Percentiles rank a stretch among this genome's conserved stretches.
These are phyloP conservation scores for Russula griseocarnosa DNA, from an alignment of 768 basidiomycete species.

Conservation along the genomic window DNA sequence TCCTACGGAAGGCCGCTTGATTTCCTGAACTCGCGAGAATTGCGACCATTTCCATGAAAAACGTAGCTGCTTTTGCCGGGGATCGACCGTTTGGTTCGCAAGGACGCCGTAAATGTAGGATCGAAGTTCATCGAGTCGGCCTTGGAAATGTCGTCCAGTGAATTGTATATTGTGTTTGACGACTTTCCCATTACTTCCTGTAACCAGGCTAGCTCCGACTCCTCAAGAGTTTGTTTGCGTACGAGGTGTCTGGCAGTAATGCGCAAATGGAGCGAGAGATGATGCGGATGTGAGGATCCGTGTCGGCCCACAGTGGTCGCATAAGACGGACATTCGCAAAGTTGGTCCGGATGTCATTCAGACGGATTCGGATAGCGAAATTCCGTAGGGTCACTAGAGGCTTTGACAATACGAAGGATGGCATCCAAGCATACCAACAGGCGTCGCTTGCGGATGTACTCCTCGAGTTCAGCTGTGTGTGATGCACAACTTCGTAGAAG, in stretches of 20 bases:
- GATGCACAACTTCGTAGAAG: constrained; percentile 16
- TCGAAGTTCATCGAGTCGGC: constrained; percentile 10
- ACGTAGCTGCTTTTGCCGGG: neutral
- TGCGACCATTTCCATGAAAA: constrained; percentile 13
- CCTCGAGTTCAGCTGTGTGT: constrained; percentile 1
- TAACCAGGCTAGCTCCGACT: constrained; percentile 15
- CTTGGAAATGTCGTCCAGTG: neutral
- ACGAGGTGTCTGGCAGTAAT: constrained; percentile 11
- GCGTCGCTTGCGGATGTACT: constrained; percentile 9
- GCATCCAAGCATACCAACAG: constrained; percentile 16
- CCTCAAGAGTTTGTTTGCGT: neutral
- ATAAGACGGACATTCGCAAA: constrained; percentile 11
- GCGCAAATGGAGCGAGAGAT: constrained; percentile 13
- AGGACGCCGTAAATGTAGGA: constrained; percentile 9
- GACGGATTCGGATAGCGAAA: neutral
- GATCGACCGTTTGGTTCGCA: neutral
- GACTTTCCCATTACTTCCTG: constrained; percentile 3
- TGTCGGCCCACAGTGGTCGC: constrained; percentile 7
- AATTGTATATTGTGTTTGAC: constrained; percentile 7
- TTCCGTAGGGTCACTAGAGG: neutral
- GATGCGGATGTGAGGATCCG: constrained; percentile 10
- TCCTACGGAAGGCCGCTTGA: neutral
- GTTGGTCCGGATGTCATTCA: constrained; percentile 11
- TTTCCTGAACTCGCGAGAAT: constrained; percentile 1
- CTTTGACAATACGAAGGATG: constrained; percentile 8